These are phyloP conservation scores for Heliosperma pusillum DNA, from an alignment of 148 eudicot genomes.

Conservation along the genomic window DNA sequence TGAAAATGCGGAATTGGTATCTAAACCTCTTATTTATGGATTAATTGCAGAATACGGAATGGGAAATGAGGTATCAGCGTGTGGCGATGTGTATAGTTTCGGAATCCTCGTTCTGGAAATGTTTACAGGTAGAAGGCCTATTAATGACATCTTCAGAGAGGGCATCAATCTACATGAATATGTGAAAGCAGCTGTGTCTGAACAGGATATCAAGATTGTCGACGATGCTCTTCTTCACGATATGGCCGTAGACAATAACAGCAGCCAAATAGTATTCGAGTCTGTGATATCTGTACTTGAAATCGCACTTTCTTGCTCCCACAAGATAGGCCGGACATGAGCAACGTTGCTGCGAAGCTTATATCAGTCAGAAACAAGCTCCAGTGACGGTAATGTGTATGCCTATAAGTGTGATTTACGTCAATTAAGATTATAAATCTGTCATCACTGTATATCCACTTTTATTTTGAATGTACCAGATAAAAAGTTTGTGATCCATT, in stretches of 20 bases:
- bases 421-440: no score
- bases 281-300: slow-evolving; percentile 6
- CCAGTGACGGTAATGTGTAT: background rate
- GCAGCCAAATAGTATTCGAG: background rate
- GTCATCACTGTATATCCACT: no score
- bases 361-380: slow-evolving; percentile 6
- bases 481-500: no score
- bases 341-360: slow-evolving; percentile 14
- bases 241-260: background rate
- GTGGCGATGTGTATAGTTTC: slow-evolving; percentile 32
- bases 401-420: no score
- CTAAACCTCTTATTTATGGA: no score
- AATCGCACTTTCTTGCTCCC: slow-evolving; percentile 18
- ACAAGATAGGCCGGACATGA: slow-evolving; percentile 17
- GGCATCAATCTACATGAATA: slow-evolving; percentile 16
- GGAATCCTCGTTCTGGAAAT: slow-evolving; percentile 7
- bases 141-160: slow-evolving; percentile 16
- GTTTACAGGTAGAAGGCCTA: slow-evolving; percentile 28
- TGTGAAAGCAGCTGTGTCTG: slow-evolving; percentile 14
- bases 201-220: slow-evolving; percentile 3
- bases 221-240: slow-evolving; percentile 10
- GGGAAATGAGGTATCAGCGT: slow-evolving; percentile 25
- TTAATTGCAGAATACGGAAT: slow-evolving; percentile 25
- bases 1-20: no score
- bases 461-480: no score